A percentile compares a stretch with the other conserved stretches of the same genome.
These are phyloP conservation scores for Paraphaeosphaeria minitans DNA, from an alignment of 2,329 filamentous ascomycete species.

Conservation along the genomic window DNA sequence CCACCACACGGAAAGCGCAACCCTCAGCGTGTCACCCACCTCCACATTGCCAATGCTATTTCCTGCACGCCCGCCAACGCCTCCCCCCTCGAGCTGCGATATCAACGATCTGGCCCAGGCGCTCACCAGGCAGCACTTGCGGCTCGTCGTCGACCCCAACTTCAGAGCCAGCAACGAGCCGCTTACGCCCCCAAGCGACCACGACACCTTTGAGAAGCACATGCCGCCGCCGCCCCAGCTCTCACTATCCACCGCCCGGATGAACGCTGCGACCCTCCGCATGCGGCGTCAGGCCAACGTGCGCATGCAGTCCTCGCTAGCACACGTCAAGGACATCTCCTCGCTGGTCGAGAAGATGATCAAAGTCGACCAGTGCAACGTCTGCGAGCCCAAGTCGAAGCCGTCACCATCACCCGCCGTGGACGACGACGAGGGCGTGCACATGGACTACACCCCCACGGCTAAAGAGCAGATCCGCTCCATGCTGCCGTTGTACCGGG, in stretches of 20 bases:
- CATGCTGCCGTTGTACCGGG: slow-evolving; percentile 31
- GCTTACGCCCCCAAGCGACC: slow-evolving; percentile 34
- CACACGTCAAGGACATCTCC: slow-evolving; percentile 49
- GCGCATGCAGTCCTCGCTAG: slow-evolving; percentile 47
- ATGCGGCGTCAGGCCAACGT: slow-evolving; percentile 49
- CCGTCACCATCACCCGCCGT: slow-evolving; percentile 5
- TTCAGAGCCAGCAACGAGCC: slow-evolving; percentile 20
- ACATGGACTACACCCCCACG: slow-evolving; percentile 36
- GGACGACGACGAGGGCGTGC: slow-evolving; percentile 40
- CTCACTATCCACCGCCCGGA: slow-evolving; percentile 31
- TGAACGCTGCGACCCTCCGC: slow-evolving; percentile 44
- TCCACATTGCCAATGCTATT: slow-evolving; percentile 22
- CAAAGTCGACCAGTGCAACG: slow-evolving; percentile 48
- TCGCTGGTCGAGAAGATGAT: slow-evolving; percentile 51
- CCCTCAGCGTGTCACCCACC: slow-evolving; percentile 43
- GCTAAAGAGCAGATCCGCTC: slow-evolving; percentile 22
- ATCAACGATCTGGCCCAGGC: slow-evolving; percentile 43
- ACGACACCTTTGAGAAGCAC: slow-evolving; percentile 21
- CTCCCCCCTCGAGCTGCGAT: slow-evolving; percentile 32
- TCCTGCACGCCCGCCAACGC: slow-evolving; percentile 29
- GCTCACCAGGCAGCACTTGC: slow-evolving; percentile 41
- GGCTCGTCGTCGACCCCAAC: slow-evolving; percentile 28
- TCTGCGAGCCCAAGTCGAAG: slow-evolving; percentile 27
- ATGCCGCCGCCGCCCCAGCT: slow-evolving; percentile 13
- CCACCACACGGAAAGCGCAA: slow-evolving; percentile 36